Evolutionary conservation across 2,329 filamentous ascomycete genomes (phyloP), one percentile per base, ranked within the genome.

Genomic region (Chaetothyriales sp.): DNA sequence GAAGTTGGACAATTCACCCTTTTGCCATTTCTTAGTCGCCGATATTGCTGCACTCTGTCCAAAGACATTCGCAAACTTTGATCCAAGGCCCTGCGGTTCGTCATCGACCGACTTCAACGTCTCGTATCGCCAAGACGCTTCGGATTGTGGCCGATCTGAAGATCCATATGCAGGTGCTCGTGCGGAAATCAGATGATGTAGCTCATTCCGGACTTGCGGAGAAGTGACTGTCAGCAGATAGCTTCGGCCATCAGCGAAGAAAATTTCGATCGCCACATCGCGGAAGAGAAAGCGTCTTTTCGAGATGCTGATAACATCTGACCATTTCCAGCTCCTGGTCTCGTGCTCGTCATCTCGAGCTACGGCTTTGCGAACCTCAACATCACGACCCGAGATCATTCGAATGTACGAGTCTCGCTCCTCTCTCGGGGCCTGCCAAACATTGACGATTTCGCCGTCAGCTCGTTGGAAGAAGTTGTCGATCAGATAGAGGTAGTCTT

Each of bases 1-100:
- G 62, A 98, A 98, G 66, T 98, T 98, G 13, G 90, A 97, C 48
- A 97, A 88, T 63, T 98, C 92, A 10, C 94, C 92, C 64, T 83
- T 85, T 54, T 92, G 78, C 92, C 92, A 98, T 65, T 83, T 84
- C 58, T 85, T 83, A 62, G 92, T 94, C 7, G 88, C 82, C 8
- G 89, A 86, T 58, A 89, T 89, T 66, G 85, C 85, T 0, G 86
- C 78, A 0, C 81, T 82, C 19, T 88, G 80, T 57, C 89, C 88
- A 72, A 98, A 97, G 10, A 95, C 86, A 57, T 83, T 95, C 19
- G 87, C 89, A 61, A 97, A 89, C 62, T 90, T 90, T 13, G 86
- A 89, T 0, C 90, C 87, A 40, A 98, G 77, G 1, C 79, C 77
- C 60, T 82, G 77, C 6, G 80, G 77, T 48, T 72, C 73, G 61